A percentile compares a stretch with the other conserved stretches of the same genome.
Evolutionary conservation across 2,329 filamentous ascomycete genomes (phyloP).

Genomic region (Tolypocladium guangdongense): DNA sequence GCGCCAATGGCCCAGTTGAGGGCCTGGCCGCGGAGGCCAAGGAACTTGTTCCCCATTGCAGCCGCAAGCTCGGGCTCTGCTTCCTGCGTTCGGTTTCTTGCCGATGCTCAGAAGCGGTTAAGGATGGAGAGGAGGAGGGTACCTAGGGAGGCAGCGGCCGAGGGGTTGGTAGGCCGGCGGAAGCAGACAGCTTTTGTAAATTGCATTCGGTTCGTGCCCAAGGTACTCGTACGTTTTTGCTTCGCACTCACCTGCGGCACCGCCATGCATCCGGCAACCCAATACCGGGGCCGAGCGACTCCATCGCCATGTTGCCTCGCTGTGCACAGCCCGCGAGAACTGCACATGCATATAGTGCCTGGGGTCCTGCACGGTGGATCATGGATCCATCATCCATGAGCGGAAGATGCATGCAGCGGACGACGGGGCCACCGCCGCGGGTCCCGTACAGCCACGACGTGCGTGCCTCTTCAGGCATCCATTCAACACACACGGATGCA

Average conservation of each 20-base stretch:
- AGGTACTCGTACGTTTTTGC: too few relatives aligned
- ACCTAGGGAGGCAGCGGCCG: not conserved
- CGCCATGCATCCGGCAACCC: not conserved
- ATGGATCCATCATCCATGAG: too few relatives aligned
- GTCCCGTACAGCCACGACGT: too few relatives aligned
- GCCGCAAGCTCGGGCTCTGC: not conserved
- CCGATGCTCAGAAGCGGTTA: not conserved
- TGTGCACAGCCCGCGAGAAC: not conserved
- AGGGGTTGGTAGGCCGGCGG: not conserved
- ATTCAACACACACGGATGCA: too few relatives aligned
- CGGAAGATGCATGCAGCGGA: too few relatives aligned
- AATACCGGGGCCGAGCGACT: too few relatives aligned
- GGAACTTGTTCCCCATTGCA: constrained; percentile 34
- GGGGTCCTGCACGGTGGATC: too few relatives aligned
- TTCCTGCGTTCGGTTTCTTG: not conserved
- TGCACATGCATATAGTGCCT: too few relatives aligned
- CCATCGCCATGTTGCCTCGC: not conserved
- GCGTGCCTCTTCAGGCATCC: too few relatives aligned
- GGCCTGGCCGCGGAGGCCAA: constrained; percentile 53
- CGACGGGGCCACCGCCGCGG: too few relatives aligned
- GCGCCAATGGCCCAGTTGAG: constrained; percentile 60
- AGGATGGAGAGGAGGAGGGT: not conserved
- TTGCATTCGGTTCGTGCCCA: not conserved
- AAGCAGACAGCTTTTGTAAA: constrained; percentile 3
- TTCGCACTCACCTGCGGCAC: not conserved